Base-by-base conservation (phyloP, 768 basidiomycete species). In the Xanthoconium stramineum region DNA sequence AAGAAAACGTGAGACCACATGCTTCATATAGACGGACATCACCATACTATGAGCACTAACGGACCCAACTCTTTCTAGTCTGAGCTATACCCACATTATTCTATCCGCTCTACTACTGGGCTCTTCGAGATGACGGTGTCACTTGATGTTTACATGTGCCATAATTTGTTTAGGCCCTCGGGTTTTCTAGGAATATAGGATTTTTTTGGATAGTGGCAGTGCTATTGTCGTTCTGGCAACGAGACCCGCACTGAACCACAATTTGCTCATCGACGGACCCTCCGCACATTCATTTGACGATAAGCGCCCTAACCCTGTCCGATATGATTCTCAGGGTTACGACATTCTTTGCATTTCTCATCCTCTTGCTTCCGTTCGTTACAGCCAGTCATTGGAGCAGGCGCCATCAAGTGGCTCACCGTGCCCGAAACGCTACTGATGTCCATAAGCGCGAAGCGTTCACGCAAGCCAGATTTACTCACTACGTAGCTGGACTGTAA, bases 401-500 rank as follows among this genome's bases (percentile, higher is more conserved):
- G 42, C 80, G 75, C 52, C 80, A 83, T 61, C 74, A 78, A 52
- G 61, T 85, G 44, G 80, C 81, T 15, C 75, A 72, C 46, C 80
- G 82, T 24, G 74, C 76, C 37, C 68, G 72, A 44, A 75, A 75
- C 28, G 72, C 78, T 52, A 65, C 80, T 5, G 63, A 68, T 17
- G 62, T 81, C 46, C 69, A 72, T 37, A 76, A 75, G 58, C 77
- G 81, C 10, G 56, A 67, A 46, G 40, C n/a, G 0, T 75, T 63
- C 52, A 50, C 57, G 38, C 53, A 59, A 52, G 68, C 79, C 3
- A 77, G 77, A 51, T 81, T 80, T 70, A 80, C 84, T 14, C 86
- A 73, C 60, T 86, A 85, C 64, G 76, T 77, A 42, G 80, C 78
- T 53, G 83, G 83, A 55, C 61, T 80, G 83, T 83, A 57, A 60